These are phyloP conservation scores for Stagonosporopsis cucurbitacearum DNA, from an alignment of 2,329 filamentous ascomycete genomes.

Conservation along the genomic window DNA sequence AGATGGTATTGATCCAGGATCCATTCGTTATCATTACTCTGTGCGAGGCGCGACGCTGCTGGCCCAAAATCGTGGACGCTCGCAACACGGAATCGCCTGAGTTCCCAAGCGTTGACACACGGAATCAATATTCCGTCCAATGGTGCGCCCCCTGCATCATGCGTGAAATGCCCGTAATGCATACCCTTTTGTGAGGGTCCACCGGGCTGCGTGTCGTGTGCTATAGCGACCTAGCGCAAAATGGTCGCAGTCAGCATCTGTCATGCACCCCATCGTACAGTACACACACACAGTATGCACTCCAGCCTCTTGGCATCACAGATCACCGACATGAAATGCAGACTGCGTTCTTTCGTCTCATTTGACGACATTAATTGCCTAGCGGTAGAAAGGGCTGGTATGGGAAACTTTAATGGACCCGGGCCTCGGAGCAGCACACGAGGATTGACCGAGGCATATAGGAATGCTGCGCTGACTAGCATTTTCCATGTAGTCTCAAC, in stretches of 20 bases:
- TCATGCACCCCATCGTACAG: slow-evolving; percentile 15
- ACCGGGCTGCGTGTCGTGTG: slow-evolving; percentile 11
- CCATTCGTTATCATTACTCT: not conserved
- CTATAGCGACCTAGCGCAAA: slow-evolving; percentile 11
- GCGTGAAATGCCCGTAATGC: slow-evolving; percentile 12
- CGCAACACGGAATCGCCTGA: not conserved
- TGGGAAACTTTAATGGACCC: not conserved
- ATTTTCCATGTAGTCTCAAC: not conserved
- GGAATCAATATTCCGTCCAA: slow-evolving; percentile 14
- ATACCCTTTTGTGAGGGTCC: slow-evolving; percentile 4
- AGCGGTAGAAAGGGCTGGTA: not conserved
- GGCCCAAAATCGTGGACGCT: not conserved
- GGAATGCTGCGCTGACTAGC: slow-evolving; percentile 1
- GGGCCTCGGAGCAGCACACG: not conserved
- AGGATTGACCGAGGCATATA: slow-evolving; percentile 6
- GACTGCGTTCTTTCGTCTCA: slow-evolving; percentile 12
- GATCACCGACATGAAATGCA: slow-evolving; percentile 20
- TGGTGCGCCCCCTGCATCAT: slow-evolving; percentile 6
- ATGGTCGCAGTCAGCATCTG: slow-evolving; percentile 4
- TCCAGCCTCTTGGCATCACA: slow-evolving; percentile 23
- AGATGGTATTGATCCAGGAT: not conserved
- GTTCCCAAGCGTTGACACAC: slow-evolving; percentile 7
- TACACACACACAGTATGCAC: slow-evolving; percentile 19
- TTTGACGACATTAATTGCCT: not conserved
- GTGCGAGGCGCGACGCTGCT: not conserved